A percentile compares a stretch with the other conserved stretches of the same genome.
Conservation (phyloP, 2,329 filamentous ascomycete species). For the Exophiala sp. region DNA sequence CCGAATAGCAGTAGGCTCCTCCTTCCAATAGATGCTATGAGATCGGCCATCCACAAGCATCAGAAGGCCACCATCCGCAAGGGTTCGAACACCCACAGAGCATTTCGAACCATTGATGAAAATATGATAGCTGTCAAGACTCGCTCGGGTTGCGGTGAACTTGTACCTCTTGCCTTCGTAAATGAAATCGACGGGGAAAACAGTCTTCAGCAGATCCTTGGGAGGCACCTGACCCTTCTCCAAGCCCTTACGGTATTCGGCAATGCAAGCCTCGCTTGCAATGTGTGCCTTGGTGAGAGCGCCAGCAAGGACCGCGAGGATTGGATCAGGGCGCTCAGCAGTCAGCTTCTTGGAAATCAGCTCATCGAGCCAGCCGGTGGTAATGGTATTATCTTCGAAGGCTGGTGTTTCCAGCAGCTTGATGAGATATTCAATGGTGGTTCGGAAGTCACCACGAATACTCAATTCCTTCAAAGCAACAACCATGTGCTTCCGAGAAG, state of each 20-base stretch:
- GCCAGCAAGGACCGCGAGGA: slow-evolving; percentile 90
- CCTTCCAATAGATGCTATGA: slow-evolving; percentile 99
- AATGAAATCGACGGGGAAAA: slow-evolving; percentile 97
- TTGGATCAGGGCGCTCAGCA: slow-evolving; percentile 87
- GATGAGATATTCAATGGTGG: slow-evolving; percentile 97
- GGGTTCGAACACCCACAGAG: slow-evolving; percentile 81
- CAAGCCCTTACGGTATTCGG: slow-evolving; percentile 78
- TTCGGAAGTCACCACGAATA: slow-evolving; percentile 98
- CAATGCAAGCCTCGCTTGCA: slow-evolving; percentile 81
- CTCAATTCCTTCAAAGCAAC: slow-evolving; percentile 96
- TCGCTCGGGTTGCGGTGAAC: slow-evolving; percentile 92
- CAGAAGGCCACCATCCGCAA: slow-evolving; percentile 89
- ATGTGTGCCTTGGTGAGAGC: slow-evolving; percentile 92
- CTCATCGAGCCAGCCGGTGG: slow-evolving; percentile 97
- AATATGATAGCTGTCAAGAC: slow-evolving; percentile 87
- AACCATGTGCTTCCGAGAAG: slow-evolving; percentile 98
- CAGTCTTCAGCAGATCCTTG: slow-evolving; percentile 94
- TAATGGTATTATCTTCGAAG: slow-evolving; percentile 98
- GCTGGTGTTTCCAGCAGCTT: slow-evolving; percentile 97
- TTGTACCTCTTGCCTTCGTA: slow-evolving; percentile 96
- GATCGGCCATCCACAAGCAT: slow-evolving; percentile 85
- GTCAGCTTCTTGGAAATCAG: slow-evolving; percentile 97
- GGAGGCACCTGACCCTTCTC: slow-evolving; percentile 97
- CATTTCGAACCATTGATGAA: slow-evolving; percentile 99
- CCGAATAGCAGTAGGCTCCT: slow-evolving; percentile 92